Base-by-base conservation (phyloP, 352 stramenopile species). In the Pythium myriotylum region DNA sequence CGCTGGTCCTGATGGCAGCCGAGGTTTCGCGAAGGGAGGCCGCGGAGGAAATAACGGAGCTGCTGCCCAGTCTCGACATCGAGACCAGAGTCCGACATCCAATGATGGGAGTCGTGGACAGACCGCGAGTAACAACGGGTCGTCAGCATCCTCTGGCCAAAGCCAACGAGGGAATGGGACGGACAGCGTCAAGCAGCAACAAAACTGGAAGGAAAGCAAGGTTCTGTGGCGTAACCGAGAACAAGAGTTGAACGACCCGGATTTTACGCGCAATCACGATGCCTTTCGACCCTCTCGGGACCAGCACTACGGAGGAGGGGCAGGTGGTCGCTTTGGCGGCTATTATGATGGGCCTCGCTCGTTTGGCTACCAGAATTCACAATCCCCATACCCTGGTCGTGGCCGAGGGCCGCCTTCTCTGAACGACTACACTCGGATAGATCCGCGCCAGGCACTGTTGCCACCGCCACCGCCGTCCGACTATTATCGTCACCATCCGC, bases 201-300 rank as follows among this genome's bases (percentile, higher is more conserved):
- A 89, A 35, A 86, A 88, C 67, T 95, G 87, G 87, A 94, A 93
- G 57, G 81, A 94, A 60, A 94, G 75, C 61, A 98, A 98, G 59
- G 95, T 96, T 32, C 80, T 97, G 43, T 98, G 91, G 79, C 86
- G 95, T 22, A 98, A 98, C 76, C 88, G 92, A 27, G 84, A 97
- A 61, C 87, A 98, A 68, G 95, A 98, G 73, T 63, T 95, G 64
- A 97, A 96, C 55, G 95, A 98, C 70, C 91, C 91, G 2, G 91
- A 97, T 65, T 97, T 97, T 39, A 90, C 87, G 33, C 84, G 87
- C 32, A 86, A 94, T 59, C 84, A 87, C 51, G 72, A 92, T 32
- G 76, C 74, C 19, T 90, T 88, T 41, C 80, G 79, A 10, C 76
- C 77, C 56, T 69, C 62, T 4, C 57, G 68, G 22, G 63, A 71